phyloP scores from a whole-genome alignment of 2,329 filamentous ascomycete genomes.

The Plectosphaerella cucumerina region DNA sequence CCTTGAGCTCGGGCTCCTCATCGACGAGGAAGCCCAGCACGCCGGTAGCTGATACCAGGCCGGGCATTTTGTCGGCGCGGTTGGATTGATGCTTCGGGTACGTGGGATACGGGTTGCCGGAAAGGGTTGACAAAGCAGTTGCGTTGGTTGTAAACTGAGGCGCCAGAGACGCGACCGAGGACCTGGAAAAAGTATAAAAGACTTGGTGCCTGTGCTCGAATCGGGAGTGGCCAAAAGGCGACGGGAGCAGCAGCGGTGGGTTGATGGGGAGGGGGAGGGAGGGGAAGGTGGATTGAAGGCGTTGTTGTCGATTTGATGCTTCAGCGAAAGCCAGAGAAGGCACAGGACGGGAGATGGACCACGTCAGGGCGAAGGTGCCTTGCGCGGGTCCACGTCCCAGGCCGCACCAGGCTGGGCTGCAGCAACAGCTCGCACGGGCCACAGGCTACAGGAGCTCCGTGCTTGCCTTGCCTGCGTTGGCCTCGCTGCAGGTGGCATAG shows the following conservation, averaged over 20 bases:
- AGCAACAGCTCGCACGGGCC: slow-evolving; percentile 1
- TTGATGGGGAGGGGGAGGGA: background rate
- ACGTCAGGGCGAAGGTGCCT: slow-evolving; percentile 42
- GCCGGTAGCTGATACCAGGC: slow-evolving; percentile 88
- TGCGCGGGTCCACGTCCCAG: slow-evolving; percentile 7
- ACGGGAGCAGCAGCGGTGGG: background rate
- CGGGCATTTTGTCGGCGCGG: slow-evolving; percentile 64
- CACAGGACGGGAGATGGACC: slow-evolving; percentile 15
- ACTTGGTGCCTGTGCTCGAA: background rate
- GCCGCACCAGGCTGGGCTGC: background rate
- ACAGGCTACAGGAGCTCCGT: background rate
- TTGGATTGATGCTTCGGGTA: slow-evolving; percentile 8
- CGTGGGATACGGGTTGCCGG: slow-evolving; percentile 1
- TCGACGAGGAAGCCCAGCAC: slow-evolving; percentile 94
- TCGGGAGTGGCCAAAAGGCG: background rate
- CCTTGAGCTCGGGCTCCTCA: slow-evolving; percentile 88
- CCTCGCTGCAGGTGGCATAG: background rate
- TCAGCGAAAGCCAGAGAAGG: background rate
- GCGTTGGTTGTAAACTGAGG: background rate
- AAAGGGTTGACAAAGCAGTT: slow-evolving; percentile 5
- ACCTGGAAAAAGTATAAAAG: background rate
- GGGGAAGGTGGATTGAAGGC: background rate
- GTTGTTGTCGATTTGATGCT: slow-evolving; percentile 2
- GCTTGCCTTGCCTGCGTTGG: too few species aligned
- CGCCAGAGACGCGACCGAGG: background rate